Evolutionary conservation across 1,284 basidiomycete genomes (phyloP), one percentile per base, ranked within the genome.

Genomic region (Pseudozyma tsukubaensis): DNA sequence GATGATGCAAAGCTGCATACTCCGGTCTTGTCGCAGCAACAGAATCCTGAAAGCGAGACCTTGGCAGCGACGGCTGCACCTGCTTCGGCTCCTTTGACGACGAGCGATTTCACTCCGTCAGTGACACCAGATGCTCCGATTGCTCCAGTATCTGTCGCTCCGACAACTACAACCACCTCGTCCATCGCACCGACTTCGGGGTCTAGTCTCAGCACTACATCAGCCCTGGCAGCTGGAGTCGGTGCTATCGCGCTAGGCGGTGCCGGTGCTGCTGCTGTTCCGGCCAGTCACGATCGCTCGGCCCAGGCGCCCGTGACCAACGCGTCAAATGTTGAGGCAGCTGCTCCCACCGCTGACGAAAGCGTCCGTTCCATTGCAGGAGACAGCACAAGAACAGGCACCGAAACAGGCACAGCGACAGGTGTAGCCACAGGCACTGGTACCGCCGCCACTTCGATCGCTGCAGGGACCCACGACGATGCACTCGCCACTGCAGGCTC

Each of bases 381-480:
- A 13, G 64, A 67, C 48, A 72, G 70, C 49, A 50, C 53, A 18
- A 54, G 37, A 16, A 63, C 63, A 0, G 69, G 53, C 44, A 59
- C 70, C 13, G 64, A 56, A 35, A 56, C 59, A 4, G 69, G 49
- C 34, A 50, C 45, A 14, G 65, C 51, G 1, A 59, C 63, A 4
- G 69, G 53, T n/a, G 50, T 35, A 12, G 65, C 58, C 3, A 73
- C 70, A 0, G 67, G 56, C 21, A 62, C 67, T 12, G 60, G 53
- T 13, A 76, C 66, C 16, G 70, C 79, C 32, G 66, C 78, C 53
- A 81, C 42, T 61, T 77, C 80, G 50, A 61, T 70, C 11, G 72
- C 59, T 36, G 76, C 83, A 4, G 70, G 83, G 35, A 83, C 84
- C 59, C 58, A 81, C n/a, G 72, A 83, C 11, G 77, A 77, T 12